phyloP scores from a whole-genome alignment of 164 flowering plant genomes.

The Tetrastigma voinierianum region DNA sequence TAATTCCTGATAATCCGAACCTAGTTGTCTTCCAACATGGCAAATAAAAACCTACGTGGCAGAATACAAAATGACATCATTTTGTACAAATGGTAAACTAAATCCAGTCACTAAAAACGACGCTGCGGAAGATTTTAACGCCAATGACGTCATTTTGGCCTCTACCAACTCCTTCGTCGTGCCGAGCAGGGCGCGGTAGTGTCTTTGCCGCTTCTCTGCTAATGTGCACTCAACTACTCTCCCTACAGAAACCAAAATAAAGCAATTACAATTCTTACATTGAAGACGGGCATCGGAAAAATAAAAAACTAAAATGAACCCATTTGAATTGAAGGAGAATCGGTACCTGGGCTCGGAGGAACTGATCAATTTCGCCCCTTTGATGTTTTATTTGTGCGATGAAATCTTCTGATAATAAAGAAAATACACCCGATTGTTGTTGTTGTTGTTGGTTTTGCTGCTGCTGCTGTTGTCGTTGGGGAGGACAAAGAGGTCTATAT shows the following conservation, averaged over 20 bases:
- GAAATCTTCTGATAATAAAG: too few relatives aligned
- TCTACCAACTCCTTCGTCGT: slow-evolving; percentile 63
- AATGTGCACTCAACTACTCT: slow-evolving; percentile 65
- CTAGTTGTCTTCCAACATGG: too few relatives aligned
- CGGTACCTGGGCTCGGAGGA: slow-evolving; percentile 64
- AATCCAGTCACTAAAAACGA: too few relatives aligned
- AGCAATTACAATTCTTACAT: neutral
- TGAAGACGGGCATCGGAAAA: too few relatives aligned
- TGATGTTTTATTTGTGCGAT: slow-evolving; percentile 60
- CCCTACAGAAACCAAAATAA: slow-evolving; percentile 34
- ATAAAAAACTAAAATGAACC: slow-evolving; percentile 9
- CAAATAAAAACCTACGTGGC: too few relatives aligned
- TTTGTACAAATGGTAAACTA: too few relatives aligned
- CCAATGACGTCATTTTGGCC: too few relatives aligned
- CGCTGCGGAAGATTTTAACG: too few relatives aligned
- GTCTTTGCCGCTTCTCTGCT: slow-evolving; percentile 64
- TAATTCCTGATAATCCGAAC: too few relatives aligned
- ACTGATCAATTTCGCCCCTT: slow-evolving; percentile 66
- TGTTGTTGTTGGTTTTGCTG: slow-evolving; percentile 19
- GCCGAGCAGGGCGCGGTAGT: slow-evolving; percentile 59
- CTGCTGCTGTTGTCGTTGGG: slow-evolving; percentile 26
- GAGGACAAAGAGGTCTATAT: slow-evolving; percentile 61
- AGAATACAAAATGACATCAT: too few relatives aligned
- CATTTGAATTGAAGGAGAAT: too few relatives aligned
- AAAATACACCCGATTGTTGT: slow-evolving; percentile 25